Evolutionary conservation across 331 rosid species (phyloP).

Genomic region (Phaseolus coccineus): DNA sequence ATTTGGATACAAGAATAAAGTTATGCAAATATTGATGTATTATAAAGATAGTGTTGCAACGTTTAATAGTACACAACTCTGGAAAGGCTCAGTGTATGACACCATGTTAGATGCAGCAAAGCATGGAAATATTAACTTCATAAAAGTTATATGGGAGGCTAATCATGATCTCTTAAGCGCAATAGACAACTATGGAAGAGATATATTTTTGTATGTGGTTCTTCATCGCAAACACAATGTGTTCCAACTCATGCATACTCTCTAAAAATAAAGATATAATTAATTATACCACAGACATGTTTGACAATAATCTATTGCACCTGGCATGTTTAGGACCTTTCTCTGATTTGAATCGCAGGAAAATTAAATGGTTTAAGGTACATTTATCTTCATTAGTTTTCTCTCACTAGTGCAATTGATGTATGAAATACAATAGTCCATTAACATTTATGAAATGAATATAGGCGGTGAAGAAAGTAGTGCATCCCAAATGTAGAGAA

Average conservation of each 20-base stretch:
- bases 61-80: background rate
- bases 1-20: background rate
- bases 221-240: conserved; percentile 32
- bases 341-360: background rate
- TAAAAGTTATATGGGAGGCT: background rate
- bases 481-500: conserved; percentile 35
- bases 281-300: background rate
- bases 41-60: background rate
- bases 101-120: conserved; percentile 35
- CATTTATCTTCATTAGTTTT: background rate
- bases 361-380: conserved; percentile 51
- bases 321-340: conserved; percentile 24
- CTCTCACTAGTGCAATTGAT: background rate
- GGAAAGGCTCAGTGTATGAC: fast-evolving
- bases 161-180: conserved; percentile 30
- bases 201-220: conserved; percentile 38
- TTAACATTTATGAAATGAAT: background rate
- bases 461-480: conserved; percentile 27
- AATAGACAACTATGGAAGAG: background rate
- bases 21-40: background rate
- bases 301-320: conserved; percentile 40
- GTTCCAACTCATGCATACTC: conserved; percentile 39
- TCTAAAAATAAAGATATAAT: background rate
- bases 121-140: conserved; percentile 42
- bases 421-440: too few species aligned